These are phyloP conservation scores for Fusarium sp. DNA, from an alignment of 2,329 filamentous ascomycete species.

Conservation along the genomic window DNA sequence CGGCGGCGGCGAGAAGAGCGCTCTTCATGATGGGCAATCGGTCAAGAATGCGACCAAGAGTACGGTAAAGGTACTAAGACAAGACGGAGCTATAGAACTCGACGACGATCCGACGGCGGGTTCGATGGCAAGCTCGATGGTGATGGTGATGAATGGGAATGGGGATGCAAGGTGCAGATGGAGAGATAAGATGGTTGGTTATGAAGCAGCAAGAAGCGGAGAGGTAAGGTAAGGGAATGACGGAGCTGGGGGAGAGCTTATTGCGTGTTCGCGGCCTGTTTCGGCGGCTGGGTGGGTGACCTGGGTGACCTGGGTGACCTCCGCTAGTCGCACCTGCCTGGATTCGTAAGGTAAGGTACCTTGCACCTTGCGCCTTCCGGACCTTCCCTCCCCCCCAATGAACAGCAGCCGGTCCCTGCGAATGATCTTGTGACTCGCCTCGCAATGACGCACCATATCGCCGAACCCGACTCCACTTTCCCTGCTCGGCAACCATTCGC, in stretches of 20 bases:
- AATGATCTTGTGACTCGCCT: constrained; percentile 41
- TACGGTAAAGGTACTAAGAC: neutral
- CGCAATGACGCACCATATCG: constrained; percentile 44
- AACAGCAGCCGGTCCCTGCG: constrained; percentile 23
- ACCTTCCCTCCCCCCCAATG: constrained; percentile 12
- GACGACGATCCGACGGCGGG: constrained; percentile 24
- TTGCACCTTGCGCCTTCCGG: constrained; percentile 14
- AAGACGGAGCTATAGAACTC: constrained; percentile 8
- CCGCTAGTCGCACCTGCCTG: constrained; percentile 32
- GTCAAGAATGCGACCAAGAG: constrained; percentile 24
- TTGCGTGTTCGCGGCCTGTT: constrained; percentile 43
- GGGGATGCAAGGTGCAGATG: constrained; percentile 32
- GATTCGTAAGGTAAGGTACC: constrained; percentile 26
- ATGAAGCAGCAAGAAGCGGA: constrained; percentile 37
- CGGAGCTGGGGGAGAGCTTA: constrained; percentile 40
- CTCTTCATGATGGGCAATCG: constrained; percentile 77
- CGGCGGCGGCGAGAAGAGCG: constrained; percentile 77
- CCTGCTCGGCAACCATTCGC: constrained; percentile 40
- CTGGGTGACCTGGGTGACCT: constrained; percentile 5
- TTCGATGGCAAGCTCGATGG: constrained; percentile 19
- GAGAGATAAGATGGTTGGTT: constrained; percentile 41
- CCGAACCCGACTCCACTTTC: constrained; percentile 37
- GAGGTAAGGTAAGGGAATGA: constrained; percentile 36
- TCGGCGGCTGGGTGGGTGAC: constrained; percentile 30
- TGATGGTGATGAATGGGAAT: constrained; percentile 5